These are phyloP conservation scores for Lachnellula suecica DNA, from an alignment of 2,329 filamentous ascomycete species.

Conservation along the genomic window DNA sequence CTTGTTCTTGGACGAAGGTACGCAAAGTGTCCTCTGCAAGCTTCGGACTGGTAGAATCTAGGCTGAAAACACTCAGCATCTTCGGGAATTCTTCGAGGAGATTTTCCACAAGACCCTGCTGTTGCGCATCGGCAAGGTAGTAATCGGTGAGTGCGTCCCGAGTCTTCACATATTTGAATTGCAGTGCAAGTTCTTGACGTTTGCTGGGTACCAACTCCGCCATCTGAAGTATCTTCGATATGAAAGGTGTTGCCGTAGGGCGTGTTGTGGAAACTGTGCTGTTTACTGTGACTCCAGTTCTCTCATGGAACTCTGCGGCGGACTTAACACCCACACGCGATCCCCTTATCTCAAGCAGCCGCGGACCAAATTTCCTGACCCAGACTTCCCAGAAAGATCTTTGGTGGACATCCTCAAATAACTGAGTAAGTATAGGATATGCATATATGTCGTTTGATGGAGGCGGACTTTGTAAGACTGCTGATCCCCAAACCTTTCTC, in stretches of 20 bases:
- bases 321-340: background rate
- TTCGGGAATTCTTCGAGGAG: background rate
- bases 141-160: background rate
- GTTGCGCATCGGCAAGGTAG: background rate
- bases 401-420: background rate
- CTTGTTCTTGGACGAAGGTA: too few relatives aligned
- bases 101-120: background rate
- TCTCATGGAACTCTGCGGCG: background rate
- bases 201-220: background rate
- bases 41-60: background rate
- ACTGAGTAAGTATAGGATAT: background rate
- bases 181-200: background rate
- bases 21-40: too few relatives aligned
- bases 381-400: background rate
- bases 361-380: background rate
- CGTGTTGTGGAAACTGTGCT: background rate
- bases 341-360: background rate
- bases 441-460: background rate
- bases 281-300: background rate
- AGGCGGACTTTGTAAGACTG: background rate
- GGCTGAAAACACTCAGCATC: background rate
- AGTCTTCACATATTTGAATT: background rate
- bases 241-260: background rate
- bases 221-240: background rate
- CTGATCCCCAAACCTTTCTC: too few relatives aligned